Conservation (phyloP, 148 eudicot genomes). For the Arbutus unedo region DNA sequence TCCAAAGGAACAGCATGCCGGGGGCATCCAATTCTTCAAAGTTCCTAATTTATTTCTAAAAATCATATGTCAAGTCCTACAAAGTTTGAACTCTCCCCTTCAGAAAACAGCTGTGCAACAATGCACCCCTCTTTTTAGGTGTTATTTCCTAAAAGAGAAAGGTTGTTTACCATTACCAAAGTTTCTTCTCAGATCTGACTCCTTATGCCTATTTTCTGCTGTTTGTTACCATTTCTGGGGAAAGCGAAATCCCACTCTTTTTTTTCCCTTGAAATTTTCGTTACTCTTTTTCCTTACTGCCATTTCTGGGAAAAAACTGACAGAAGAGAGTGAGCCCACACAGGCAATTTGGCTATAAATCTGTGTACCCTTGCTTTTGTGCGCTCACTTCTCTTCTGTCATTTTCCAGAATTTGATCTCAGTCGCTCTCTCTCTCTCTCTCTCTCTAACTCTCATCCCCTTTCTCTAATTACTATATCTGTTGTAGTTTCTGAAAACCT, state of each 20-base stretch:
- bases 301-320: conserved; percentile 31
- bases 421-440: background rate
- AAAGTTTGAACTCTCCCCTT: too few species aligned
- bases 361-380: conserved; percentile 44
- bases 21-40: too few species aligned
- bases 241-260: too few species aligned
- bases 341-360: conserved; percentile 39
- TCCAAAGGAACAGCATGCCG: too few species aligned
- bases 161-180: too few species aligned
- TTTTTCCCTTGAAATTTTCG: background rate
- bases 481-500: background rate
- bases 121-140: too few species aligned
- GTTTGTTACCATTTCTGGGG: background rate
- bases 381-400: conserved; percentile 79
- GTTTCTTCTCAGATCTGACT: background rate
- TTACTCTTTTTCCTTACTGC: background rate
- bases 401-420: conserved; percentile 19
- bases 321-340: conserved; percentile 86
- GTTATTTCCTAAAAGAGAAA: too few species aligned
- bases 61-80: too few species aligned
- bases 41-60: too few species aligned
- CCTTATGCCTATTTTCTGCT: background rate
- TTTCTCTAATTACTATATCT: background rate
- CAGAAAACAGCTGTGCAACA: too few species aligned
- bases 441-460: background rate